Base-by-base conservation (phyloP, 805 yeast genomes). In the Saturnispora silvae region DNA sequence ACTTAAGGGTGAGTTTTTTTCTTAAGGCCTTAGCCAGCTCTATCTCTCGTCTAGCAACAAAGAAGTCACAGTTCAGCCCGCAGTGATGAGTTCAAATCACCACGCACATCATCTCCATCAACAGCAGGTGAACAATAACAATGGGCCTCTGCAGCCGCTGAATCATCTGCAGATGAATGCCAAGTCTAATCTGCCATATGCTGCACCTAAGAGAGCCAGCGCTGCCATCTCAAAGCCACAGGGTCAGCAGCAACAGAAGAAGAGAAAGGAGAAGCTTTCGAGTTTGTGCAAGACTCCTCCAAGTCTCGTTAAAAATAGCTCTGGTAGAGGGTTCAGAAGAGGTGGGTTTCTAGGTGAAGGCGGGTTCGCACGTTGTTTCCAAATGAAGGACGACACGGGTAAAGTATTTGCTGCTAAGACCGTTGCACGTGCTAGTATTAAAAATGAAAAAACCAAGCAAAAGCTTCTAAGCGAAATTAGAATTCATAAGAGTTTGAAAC, bases 331-430 rank as follows among this genome's bases (percentile, higher is more conserved):
- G 49, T 92, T 82, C 59, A 84, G 81, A 45, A 73, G 97, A 54
- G 97, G 97, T 2, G 68, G 68, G 42, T 87, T 86, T 51, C 66
- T 92, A 25, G 98, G 98, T 26, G 97, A 89, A 63, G 99, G 99
- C 43, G 99, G 99, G 0, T 92, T 92, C 66, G 99, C 98, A 14
- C 75, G 97, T 54, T 92, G 99, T 56, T 92, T 92, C 63, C 96
- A 92, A 58, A 92, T 92, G 68, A 84, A 81, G 55, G 95, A 87
- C 60, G 81, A 85, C 43, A 65, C 72, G 46, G 97, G 97, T 25
- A 74, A 75, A 52, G 71, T 83, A 1, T 92, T 68, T 59, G 99
- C 98, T 15, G 98, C 98, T 23, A 92, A 92, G 55, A 94, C 98
- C 0, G 94, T 92, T 26, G 98, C 99, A 38, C 92, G 92, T 60